These are phyloP conservation scores for Fonsecaea multimorphosa DNA, from an alignment of 2,329 filamentous ascomycete species.

Conservation along the genomic window DNA sequence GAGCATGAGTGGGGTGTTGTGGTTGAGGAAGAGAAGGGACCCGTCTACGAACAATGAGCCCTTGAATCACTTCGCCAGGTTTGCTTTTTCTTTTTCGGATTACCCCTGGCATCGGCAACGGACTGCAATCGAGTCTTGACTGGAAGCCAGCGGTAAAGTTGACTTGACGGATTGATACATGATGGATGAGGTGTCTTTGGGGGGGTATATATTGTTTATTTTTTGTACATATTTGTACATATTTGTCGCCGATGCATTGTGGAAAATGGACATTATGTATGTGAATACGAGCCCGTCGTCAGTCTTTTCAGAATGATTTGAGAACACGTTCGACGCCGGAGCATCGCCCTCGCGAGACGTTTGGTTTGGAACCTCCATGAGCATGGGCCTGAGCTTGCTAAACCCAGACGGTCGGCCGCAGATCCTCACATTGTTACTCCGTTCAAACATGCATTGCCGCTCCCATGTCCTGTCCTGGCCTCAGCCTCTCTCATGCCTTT, in stretches of 20 bases:
- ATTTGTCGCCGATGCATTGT: background rate
- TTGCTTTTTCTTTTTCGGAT: background rate
- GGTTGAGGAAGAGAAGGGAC: constrained; percentile 58
- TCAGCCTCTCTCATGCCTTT: too few relatives aligned
- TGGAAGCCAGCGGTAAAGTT: too few relatives aligned
- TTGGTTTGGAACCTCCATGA: background rate
- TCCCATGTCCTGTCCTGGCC: too few relatives aligned
- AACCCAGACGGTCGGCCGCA: too few relatives aligned
- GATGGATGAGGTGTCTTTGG: background rate
- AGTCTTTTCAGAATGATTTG: background rate
- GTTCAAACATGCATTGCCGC: too few relatives aligned
- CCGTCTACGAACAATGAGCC: background rate
- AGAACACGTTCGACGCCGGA: background rate
- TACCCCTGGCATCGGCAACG: background rate
- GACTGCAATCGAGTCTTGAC: background rate
- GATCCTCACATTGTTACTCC: too few relatives aligned
- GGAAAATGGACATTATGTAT: background rate
- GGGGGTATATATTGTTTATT: background rate
- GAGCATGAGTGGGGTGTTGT: constrained; percentile 73
- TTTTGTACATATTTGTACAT: background rate
- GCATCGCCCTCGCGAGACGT: background rate
- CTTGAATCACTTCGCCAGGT: background rate
- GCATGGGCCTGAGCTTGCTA: too few relatives aligned
- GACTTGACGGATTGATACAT: too few relatives aligned
- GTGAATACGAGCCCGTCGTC: background rate